Conservation (phyloP, 306 rosid genomes). For the Vachellia collinsii region DNA sequence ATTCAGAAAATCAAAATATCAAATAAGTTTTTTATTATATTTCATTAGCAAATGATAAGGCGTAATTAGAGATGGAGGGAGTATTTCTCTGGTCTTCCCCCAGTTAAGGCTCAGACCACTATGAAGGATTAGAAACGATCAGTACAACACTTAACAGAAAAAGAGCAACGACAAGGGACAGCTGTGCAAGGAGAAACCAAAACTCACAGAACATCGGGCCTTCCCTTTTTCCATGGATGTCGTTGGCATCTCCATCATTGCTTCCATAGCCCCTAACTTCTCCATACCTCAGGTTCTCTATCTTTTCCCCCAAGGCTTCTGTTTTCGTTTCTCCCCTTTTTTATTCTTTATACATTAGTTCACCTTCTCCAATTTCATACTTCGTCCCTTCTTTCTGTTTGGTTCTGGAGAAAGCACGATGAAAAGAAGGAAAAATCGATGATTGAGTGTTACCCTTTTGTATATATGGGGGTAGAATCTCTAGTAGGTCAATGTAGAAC, state of each 20-base stretch:
- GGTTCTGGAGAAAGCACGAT: neutral
- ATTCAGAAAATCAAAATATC: too few relatives aligned
- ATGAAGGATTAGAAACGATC: neutral
- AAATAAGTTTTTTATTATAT: too few relatives aligned
- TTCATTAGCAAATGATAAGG: too few relatives aligned
- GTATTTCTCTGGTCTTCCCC: neutral
- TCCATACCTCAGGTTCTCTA: conserved; percentile 48
- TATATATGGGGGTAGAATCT: neutral
- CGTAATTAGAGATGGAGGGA: too few relatives aligned
- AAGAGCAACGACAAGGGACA: conserved; percentile 35
- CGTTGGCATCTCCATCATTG: conserved; percentile 49
- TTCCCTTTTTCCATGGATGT: conserved; percentile 59
- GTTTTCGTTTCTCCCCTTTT: conserved; percentile 10
- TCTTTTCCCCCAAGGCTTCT: conserved; percentile 1
- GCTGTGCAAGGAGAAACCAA: neutral
- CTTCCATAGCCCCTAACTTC: conserved; percentile 37
- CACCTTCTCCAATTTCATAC: neutral
- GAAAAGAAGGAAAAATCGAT: neutral
- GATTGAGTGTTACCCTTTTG: conserved; percentile 19
- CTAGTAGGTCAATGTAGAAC: neutral
- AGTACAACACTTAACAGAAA: neutral
- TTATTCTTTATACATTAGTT: neutral
- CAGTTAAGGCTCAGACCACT: neutral
- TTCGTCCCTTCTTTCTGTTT: conserved; percentile 22
- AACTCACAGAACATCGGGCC: neutral